phyloP scores from a whole-genome alignment of 192 early-diverging fungal genomes.

The Entophlyctis helioformis region DNA sequence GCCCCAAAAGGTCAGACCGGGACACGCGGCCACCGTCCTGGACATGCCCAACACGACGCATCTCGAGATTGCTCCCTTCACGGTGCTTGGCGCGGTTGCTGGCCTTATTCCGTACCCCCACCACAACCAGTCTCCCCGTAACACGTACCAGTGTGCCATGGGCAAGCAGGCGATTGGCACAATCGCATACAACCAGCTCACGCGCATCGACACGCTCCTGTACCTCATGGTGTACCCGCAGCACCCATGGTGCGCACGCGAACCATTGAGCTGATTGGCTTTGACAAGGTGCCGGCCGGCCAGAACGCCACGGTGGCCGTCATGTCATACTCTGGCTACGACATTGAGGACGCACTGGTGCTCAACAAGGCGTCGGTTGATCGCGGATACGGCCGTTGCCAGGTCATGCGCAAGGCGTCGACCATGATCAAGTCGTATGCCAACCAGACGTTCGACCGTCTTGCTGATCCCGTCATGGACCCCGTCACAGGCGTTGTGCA shows the following conservation, averaged over 20 bases:
- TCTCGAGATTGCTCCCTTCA: conserved; percentile 93
- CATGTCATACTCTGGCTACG: conserved; percentile 95
- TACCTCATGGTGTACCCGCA: conserved; percentile 95
- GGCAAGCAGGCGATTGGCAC: conserved; percentile 98
- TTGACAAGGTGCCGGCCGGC: conserved; percentile 69
- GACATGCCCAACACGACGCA: conserved; percentile 69
- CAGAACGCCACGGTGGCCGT: conserved; percentile 83
- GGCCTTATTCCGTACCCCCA: conserved; percentile 97
- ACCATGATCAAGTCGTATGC: conserved; percentile 79
- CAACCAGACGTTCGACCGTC: conserved; percentile 75
- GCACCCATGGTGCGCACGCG: conserved; percentile 96
- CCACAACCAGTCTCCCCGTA: conserved; percentile 97
- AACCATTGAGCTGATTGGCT: conserved; percentile 95
- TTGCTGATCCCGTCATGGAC: conserved; percentile 41
- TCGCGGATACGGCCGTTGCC: conserved; percentile 92
- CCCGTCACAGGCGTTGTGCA: conserved; percentile 18
- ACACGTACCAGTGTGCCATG: conserved; percentile 99
- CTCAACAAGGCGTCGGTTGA: conserved; percentile 88
- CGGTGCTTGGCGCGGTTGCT: conserved; percentile 91
- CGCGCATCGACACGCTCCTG: conserved; percentile 86
- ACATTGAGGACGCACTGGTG: conserved; percentile 97
- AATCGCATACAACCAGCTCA: conserved; percentile 89
- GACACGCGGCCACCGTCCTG: conserved; percentile 13
- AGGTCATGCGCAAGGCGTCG: conserved; percentile 81
- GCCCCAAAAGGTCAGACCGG: too few species aligned